These are phyloP conservation scores for Candida pseudofarinosa DNA, from an alignment of 805 yeast genomes.

Conservation along the genomic window DNA sequence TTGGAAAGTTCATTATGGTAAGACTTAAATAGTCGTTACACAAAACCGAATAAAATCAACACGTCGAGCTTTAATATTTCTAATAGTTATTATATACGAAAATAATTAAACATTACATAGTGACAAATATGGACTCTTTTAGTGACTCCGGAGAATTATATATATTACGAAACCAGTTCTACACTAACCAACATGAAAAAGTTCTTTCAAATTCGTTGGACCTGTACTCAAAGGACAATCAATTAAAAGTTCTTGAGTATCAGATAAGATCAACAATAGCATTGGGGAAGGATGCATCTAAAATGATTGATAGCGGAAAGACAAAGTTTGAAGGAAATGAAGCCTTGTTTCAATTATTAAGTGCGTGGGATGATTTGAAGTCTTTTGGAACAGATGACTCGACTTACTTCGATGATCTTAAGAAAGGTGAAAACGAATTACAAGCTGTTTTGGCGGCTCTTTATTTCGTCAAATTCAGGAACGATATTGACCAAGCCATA, in stretches of 20 bases:
- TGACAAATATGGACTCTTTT: conserved; percentile 30
- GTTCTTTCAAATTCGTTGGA: conserved; percentile 36
- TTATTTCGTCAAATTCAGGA: conserved; percentile 33
- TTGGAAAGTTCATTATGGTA: too few species aligned
- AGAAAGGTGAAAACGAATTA: conserved; percentile 30
- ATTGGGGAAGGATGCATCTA: conserved; percentile 34
- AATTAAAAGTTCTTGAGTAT: conserved; percentile 36
- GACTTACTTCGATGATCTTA: conserved; percentile 39
- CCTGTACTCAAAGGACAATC: conserved; percentile 35
- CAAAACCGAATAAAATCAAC: conserved; percentile 1
- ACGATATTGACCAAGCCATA: conserved; percentile 36
- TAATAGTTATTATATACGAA: neutral
- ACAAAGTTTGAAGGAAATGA: conserved; percentile 30
- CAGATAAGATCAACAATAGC: conserved; percentile 39
- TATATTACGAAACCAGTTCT: conserved; percentile 55
- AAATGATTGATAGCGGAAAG: conserved; percentile 34
- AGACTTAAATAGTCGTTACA: too few species aligned
- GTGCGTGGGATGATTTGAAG: conserved; percentile 41
- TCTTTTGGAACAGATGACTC: conserved; percentile 41
- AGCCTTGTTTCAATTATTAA: conserved; percentile 31
- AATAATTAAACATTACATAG: conserved; percentile 2
- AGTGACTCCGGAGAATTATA: conserved; percentile 49
- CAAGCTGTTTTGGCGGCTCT: conserved; percentile 40
- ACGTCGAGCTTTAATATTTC: neutral
- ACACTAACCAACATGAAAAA: conserved; percentile 52